phyloP scores from a whole-genome alignment of 1,139 yeast species.

The Saccharomyces hybrid region DNA sequence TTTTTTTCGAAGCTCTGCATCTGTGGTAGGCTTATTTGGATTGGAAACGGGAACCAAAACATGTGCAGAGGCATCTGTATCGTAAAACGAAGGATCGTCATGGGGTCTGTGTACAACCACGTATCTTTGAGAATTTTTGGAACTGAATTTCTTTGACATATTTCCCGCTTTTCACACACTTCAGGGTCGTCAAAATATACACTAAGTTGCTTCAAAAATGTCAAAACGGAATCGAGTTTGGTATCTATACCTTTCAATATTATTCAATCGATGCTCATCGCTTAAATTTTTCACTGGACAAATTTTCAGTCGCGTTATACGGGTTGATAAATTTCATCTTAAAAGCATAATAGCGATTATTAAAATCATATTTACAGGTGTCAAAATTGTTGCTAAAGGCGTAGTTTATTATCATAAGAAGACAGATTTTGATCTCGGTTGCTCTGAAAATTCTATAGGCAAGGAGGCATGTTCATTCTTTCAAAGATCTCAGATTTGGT shows the following conservation, averaged over 20 bases:
- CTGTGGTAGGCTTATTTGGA: conserved; percentile 29
- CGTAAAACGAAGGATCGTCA: conserved; percentile 76
- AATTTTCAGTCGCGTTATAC: conserved; percentile 1
- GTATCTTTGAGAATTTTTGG: conserved; percentile 72
- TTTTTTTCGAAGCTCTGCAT: conserved; percentile 10
- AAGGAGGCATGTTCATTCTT: conserved; percentile 64
- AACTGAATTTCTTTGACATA: conserved; percentile 44
- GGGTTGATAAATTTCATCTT: not conserved
- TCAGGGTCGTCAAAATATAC: not conserved
- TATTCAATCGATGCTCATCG: not conserved
- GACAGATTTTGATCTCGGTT: too few relatives aligned
- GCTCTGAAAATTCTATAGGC: not conserved
- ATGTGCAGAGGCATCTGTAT: conserved; percentile 74
- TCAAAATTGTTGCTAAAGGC: not conserved
- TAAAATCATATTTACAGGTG: not conserved
- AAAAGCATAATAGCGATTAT: not conserved
- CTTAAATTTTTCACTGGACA: not conserved
- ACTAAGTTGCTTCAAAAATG: not conserved
- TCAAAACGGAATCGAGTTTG: too few relatives aligned
- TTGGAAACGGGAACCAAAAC: conserved; percentile 64
- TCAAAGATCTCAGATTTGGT: conserved; percentile 75
- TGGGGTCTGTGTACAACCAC: conserved; percentile 82
- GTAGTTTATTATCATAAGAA: too few relatives aligned
- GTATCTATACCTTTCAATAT: too few relatives aligned
- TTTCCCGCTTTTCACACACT: not conserved